Percentiles rank a stretch among this genome's conserved stretches.
phyloP scores from a whole-genome alignment of 257 asterid species.

The Coffea canephora region DNA sequence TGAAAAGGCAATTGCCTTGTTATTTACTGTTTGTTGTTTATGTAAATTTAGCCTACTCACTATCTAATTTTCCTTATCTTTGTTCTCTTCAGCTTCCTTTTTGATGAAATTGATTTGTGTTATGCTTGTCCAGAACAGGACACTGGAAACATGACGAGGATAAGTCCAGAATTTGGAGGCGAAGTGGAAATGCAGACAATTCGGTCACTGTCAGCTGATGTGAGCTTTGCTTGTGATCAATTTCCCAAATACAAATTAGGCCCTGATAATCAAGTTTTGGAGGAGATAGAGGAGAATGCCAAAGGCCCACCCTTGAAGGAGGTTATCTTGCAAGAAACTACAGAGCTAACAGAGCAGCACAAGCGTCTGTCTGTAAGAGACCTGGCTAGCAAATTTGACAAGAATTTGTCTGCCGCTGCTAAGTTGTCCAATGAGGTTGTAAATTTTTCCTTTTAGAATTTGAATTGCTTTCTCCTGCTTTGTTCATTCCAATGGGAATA shows the following conservation, averaged over 20 bases:
- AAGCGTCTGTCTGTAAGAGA: constrained; percentile 93
- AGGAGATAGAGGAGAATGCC: constrained; percentile 65
- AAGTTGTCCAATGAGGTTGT: constrained; percentile 83
- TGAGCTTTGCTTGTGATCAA: constrained; percentile 59
- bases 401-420: constrained; percentile 94
- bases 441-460: constrained; percentile 1
- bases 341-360: constrained; percentile 76
- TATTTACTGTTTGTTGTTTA: not conserved
- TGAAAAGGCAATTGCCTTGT: not conserved
- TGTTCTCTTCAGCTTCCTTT: not conserved
- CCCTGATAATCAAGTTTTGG: constrained; percentile 73
- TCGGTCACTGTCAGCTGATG: constrained; percentile 68
- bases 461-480: not conserved
- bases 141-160: constrained; percentile 69
- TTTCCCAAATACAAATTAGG: constrained; percentile 92
- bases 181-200: constrained; percentile 53
- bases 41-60: not conserved
- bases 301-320: constrained; percentile 85
- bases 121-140: constrained; percentile 22
- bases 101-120: not conserved
- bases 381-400: constrained; percentile 92
- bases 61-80: not conserved
- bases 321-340: constrained; percentile 65
- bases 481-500: not conserved
- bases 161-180: constrained; percentile 72